A percentile compares a stretch with the other conserved stretches of the same genome.
phyloP scores from a whole-genome alignment of 805 yeast species.

The Grigorovia transvaalensis region DNA sequence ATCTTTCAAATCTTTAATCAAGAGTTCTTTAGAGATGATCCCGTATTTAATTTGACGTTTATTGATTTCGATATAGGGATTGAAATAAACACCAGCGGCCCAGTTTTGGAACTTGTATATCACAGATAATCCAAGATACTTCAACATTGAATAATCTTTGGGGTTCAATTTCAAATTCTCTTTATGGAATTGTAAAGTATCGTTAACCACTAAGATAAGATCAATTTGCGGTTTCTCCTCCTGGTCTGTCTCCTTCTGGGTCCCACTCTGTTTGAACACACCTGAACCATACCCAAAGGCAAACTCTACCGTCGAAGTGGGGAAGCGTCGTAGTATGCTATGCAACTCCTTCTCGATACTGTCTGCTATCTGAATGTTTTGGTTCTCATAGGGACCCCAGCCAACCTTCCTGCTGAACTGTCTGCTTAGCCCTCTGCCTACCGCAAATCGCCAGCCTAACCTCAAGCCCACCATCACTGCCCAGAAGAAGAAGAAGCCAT shows the following conservation, averaged over 20 bases:
- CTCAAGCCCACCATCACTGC: too few relatives aligned
- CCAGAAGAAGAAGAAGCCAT: too few relatives aligned
- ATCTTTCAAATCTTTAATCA: slow-evolving; percentile 59
- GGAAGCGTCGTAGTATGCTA: slow-evolving; percentile 21
- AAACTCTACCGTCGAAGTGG: slow-evolving; percentile 10
- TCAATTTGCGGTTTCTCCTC: slow-evolving; percentile 62
- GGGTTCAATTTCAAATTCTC: slow-evolving; percentile 57
- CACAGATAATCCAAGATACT: slow-evolving; percentile 47
- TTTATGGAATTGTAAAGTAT: slow-evolving; percentile 68
- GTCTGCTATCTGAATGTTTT: too few relatives aligned
- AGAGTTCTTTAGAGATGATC: slow-evolving; percentile 52
- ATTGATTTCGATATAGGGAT: slow-evolving; percentile 69
- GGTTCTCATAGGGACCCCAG: too few relatives aligned
- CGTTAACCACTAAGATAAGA: slow-evolving; percentile 69
- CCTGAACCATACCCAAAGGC: slow-evolving; percentile 96
- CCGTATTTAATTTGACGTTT: slow-evolving; percentile 73
- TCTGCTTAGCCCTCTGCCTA: too few relatives aligned
- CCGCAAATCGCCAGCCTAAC: too few relatives aligned
- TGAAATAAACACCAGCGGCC: slow-evolving; percentile 91
- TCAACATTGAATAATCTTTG: slow-evolving; percentile 65
- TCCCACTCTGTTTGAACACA: slow-evolving; percentile 69
- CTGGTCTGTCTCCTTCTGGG: slow-evolving; percentile 11
- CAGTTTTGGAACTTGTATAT: slow-evolving; percentile 49
- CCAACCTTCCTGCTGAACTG: too few relatives aligned
- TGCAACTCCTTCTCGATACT: not conserved